These are phyloP conservation scores for Trametes hirsuta DNA, from an alignment of 1,284 basidiomycete genomes.

Conservation along the genomic window DNA sequence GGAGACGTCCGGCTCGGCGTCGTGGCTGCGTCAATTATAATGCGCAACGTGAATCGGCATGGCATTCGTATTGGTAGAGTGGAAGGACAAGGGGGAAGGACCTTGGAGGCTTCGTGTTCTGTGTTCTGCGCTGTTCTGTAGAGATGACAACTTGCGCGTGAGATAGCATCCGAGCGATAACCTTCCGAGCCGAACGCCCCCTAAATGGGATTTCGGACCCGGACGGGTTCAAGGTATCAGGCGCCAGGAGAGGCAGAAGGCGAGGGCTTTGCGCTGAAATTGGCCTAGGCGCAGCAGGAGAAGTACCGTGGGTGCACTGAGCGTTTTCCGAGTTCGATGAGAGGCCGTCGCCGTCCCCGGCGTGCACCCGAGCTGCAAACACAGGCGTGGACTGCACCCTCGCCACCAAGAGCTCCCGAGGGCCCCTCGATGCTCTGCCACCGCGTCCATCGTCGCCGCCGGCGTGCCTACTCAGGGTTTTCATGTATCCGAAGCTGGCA, in stretches of 20 bases:
- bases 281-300: slow-evolving; percentile 14
- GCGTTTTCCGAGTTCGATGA: slow-evolving; percentile 1
- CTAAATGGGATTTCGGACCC: slow-evolving; percentile 8
- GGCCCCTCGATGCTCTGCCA: background rate
- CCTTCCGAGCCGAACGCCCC: slow-evolving; percentile 15
- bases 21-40: background rate
- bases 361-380: background rate
- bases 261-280: slow-evolving; percentile 1
- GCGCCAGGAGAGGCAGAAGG: slow-evolving; percentile 8
- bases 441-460: background rate
- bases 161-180: slow-evolving; percentile 23
- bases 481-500: background rate
- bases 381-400: slow-evolving; percentile 4
- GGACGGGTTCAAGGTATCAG: background rate
- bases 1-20: slow-evolving; percentile 1
- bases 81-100: background rate
- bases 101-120: slow-evolving; percentile 5
- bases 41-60: background rate
- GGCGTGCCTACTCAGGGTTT: slow-evolving; percentile 5
- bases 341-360: slow-evolving; percentile 9
- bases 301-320: slow-evolving; percentile 11
- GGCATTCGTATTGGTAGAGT: background rate
- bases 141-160: slow-evolving; percentile 9
- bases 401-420: slow-evolving; percentile 6
- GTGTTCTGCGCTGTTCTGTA: slow-evolving; percentile 4